Base-by-base conservation (phyloP, 2,329 filamentous ascomycete genomes). In the Cytospora piceae region DNA sequence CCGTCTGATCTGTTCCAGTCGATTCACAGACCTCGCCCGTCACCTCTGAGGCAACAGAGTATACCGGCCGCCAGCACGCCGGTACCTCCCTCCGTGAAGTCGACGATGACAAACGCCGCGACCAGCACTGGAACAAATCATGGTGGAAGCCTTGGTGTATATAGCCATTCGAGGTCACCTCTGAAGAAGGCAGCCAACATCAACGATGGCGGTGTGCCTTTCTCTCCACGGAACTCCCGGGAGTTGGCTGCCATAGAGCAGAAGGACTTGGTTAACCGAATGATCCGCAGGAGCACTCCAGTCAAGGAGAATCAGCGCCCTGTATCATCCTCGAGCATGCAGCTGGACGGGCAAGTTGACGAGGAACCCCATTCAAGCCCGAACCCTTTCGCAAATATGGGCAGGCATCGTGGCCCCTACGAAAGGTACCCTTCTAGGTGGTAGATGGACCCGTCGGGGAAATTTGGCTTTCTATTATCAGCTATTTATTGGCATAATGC, bases 111-210 rank as follows among this genome's bases (percentile, higher is more conserved):
- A 5, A 64, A 49, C 8, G 39, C 42, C 34, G 69, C 49, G 69
- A 74, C 58, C 68, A 73, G 29, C 58, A 75, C 39, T 69, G 70
- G 69, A 12, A 72, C 73, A 8, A 75, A 74, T 66, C 80, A 79
- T 73, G 93, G 93, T 20, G 93, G 94, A 2, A 94, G 85, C 73
- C 80, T 97, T 58, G 93, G 94, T 17, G 84, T 96, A 0, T 93
- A 89, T 75, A 90, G 85, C 7, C 92, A 96, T 75, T 88, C 88
- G 7, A 90, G 89, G 51, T 96, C 92, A 14, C 94, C 94, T 0
- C 77, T 98, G 15, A 90, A 93, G 72, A 97, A 96, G 75, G 84
- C 91, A 2, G 81, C 81, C 17, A 87, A 87, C 81, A 71, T 92
- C 80, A 77, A 86, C 77, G 77, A 91, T 64, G 80, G 72, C 70